Conservation (phyloP, 1,284 basidiomycete species). For the Albatrellus sp. region DNA sequence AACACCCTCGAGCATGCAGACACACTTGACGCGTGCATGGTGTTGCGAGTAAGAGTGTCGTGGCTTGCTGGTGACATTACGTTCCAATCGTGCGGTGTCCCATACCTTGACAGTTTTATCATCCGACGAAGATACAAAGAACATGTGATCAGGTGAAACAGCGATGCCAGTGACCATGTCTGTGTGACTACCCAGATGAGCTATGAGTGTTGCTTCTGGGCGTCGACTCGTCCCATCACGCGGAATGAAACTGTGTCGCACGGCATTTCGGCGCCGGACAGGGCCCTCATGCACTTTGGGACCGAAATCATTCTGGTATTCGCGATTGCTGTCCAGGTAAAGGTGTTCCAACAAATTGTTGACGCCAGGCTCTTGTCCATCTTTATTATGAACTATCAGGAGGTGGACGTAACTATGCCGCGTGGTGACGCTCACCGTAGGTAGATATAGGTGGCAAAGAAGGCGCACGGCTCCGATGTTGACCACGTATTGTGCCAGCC, state of each 20-base stretch:
- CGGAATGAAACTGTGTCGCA: constrained; percentile 48
- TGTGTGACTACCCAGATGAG: constrained; percentile 78
- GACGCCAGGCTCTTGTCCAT: constrained; percentile 80
- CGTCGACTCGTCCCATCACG: constrained; percentile 45
- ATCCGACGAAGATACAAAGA: constrained; percentile 84
- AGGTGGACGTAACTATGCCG: too few species aligned
- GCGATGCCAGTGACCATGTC: constrained; percentile 72
- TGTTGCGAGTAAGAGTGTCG: constrained; percentile 70
- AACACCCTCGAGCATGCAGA: constrained; percentile 74
- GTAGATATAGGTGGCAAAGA: constrained; percentile 50
- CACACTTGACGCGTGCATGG: constrained; percentile 65
- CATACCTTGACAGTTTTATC: constrained; percentile 79
- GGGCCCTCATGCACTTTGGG: constrained; percentile 75
- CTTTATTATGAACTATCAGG: constrained; percentile 24
- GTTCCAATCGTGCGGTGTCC: constrained; percentile 71
- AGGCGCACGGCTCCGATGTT: constrained; percentile 30
- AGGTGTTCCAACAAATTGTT: constrained; percentile 78
- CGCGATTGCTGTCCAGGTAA: constrained; percentile 78
- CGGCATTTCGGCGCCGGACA: constrained; percentile 58
- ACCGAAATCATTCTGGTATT: constrained; percentile 82
- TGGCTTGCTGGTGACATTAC: constrained; percentile 70
- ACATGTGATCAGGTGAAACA: constrained; percentile 87
- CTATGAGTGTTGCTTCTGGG: constrained; percentile 68
- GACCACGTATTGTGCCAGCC: constrained; percentile 36
- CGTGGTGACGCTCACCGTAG: constrained; percentile 40